Base-by-base conservation (phyloP, 805 yeast species). In the Huiozyma naganishii region DNA sequence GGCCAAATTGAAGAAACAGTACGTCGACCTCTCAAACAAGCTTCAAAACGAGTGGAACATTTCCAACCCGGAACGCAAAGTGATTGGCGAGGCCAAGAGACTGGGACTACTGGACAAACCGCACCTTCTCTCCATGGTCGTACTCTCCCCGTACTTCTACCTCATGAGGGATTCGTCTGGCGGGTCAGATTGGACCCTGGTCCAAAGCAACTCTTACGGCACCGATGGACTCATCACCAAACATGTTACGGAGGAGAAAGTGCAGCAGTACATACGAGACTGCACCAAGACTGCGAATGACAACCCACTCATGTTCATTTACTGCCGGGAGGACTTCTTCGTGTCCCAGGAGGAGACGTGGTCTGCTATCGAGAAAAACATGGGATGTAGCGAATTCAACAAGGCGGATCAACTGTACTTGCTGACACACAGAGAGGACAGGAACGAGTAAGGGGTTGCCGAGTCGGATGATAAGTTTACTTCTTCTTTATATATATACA, bases 241-340 rank as follows among this genome's bases (percentile, higher is more conserved):
- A 13, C 40, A 46, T 27, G 35, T 52, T 10, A 46, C 52, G 3
- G 48, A 42, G 7, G 29, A 27, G 1, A 53, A 52, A 37, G 53
- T 58, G 4, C 51, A 52, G 29, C 54, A 54, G 27, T 34, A 51
- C 4, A 50, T 60, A 17, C 54, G 47, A 29, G 48, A 49, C 17
- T 43, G 43, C 33, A 61, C 65, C 6, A 51, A 51, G 29, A 41
- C 39, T 27, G 51, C 61, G 2, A 59, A 56, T 39, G 58, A 52
- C 27, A 48, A 56, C 6, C 65, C 66, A 5, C 45, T 60, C n/a
- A 53, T 61, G 59, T 57, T 60, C 39, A 48, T 55, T 13, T 61
- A 53, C 43, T 45, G 54, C 32, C 54, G 52, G 37, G 38, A 48
- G 36, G 46, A 48, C 32, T 41, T 41, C 17, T 45, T 55, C n/a